Evolutionary conservation across 2,329 filamentous ascomycete species (phyloP), one percentile per base, ranked within the genome.

Genomic region (Aureobasidium mangrovei): DNA sequence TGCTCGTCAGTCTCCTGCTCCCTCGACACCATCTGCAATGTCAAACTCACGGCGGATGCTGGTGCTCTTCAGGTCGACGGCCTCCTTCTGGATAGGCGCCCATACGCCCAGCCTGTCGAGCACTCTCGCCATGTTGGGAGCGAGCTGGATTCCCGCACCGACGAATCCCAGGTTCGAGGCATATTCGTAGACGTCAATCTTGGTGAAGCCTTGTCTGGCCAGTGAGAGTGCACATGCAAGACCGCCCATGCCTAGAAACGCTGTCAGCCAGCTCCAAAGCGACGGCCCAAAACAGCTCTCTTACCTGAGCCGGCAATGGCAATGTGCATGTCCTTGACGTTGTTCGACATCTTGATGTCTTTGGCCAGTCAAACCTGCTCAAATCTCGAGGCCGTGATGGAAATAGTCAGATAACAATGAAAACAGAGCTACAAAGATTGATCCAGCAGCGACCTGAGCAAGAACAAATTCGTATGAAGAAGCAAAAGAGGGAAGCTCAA

Each of bases 71-170:
- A 90, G 77, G 56, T 84, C 78, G 0, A 87, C 86, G 2, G 85
- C 85, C 65, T 90, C 85, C 36, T 74, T 77, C 59, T 80, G 80
- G 58, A 93, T 88, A 12, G 77, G 74, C 18, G 77, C 70, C 86
- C 87, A 91, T 56, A 85, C 85, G 7, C 84, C 87, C 38, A 91
- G 72, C 10, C 77, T 74, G 64, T 88, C 83, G 9, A 93, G 76
- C 7, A 93, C 85, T 2, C 86, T 79, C 3, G 84, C 83, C 78
- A 91, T 86, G 60, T 93, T 94, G 0, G 88, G 88, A 0, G 88
- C 86, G 56, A 91, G 76, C 66, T 94, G 88, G 60, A 93, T 91
- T 4, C 88, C 88, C 1, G 88, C 88, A 27, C 88, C 88, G 1
- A 91, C 86, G 62, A 91, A 91, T 4, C 87, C 87, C 3, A 91